Percentiles rank a stretch among this genome's conserved stretches.
Conservation (phyloP, 331 rosid species). For the Spiraea crenata region DNA sequence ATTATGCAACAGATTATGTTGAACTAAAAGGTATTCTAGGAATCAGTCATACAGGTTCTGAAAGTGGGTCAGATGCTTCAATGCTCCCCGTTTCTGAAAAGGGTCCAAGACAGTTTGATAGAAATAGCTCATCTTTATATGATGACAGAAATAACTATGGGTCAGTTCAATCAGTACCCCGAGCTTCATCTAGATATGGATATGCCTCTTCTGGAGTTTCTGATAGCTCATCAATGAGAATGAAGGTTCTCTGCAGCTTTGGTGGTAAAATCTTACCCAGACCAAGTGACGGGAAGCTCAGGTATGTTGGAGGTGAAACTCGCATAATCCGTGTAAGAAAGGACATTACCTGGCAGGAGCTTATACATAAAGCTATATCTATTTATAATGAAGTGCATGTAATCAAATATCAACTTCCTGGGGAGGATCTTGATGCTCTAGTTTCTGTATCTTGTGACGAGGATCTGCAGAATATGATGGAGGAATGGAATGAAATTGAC, state of each 20-base stretch:
- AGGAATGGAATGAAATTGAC: constrained; percentile 70
- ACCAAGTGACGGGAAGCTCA: constrained; percentile 85
- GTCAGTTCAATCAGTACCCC: constrained; percentile 54
- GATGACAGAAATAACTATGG: constrained; percentile 59
- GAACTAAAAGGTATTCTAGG: constrained; percentile 65
- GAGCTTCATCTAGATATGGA: constrained; percentile 42
- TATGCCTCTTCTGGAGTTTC: constrained; percentile 57
- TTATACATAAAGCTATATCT: constrained; percentile 54
- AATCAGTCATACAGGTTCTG: constrained; percentile 59
- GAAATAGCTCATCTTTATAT: constrained; percentile 42
- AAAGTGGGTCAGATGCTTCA: constrained; percentile 71
- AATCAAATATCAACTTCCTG: constrained; percentile 95
- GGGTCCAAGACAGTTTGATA: constrained; percentile 52
- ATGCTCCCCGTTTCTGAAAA: constrained; percentile 52
- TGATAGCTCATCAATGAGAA: constrained; percentile 46
- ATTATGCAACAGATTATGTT: constrained; percentile 47
- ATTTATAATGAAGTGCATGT: constrained; percentile 62
- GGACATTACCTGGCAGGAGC: constrained; percentile 79
- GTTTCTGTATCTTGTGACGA: constrained; percentile 93
- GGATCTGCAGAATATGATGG: constrained; percentile 97
- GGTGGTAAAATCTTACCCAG: constrained; percentile 93
- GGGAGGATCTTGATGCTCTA: constrained; percentile 98
- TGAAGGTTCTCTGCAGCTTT: constrained; percentile 89
- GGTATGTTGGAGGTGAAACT: constrained; percentile 97
- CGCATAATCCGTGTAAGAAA: constrained; percentile 71